Conservation (phyloP, 805 yeast genomes). For the Candida nanaspora region DNA sequence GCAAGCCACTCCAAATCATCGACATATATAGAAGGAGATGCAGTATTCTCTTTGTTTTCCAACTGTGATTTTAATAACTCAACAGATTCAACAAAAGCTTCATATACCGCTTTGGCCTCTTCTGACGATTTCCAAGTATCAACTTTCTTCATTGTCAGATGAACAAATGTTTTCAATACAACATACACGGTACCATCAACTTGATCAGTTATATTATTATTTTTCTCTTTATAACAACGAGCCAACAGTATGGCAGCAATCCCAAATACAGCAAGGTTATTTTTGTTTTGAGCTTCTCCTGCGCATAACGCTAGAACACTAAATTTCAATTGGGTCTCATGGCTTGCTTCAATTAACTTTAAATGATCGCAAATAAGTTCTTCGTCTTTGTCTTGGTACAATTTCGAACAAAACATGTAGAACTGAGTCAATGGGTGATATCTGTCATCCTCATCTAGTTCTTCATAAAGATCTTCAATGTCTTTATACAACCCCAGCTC, state of each 20-base stretch:
- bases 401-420: slow-evolving; percentile 20
- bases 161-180: slow-evolving; percentile 10
- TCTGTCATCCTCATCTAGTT: slow-evolving; percentile 18
- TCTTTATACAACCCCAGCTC: slow-evolving; percentile 13
- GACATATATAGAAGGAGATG: slow-evolving; percentile 16
- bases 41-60: not conserved
- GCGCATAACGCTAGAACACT: slow-evolving; percentile 23
- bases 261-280: not conserved
- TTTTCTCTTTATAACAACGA: not conserved
- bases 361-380: not conserved
- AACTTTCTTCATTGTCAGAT: slow-evolving; percentile 8
- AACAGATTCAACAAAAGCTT: not conserved
- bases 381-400: slow-evolving; percentile 10
- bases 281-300: slow-evolving; percentile 19
- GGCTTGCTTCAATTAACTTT: not conserved
- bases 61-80: not conserved
- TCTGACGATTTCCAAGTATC: slow-evolving; percentile 2
- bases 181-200: slow-evolving; percentile 2
- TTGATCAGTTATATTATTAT: not conserved
- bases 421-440: slow-evolving; percentile 24
- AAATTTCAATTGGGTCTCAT: slow-evolving; percentile 1
- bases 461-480: slow-evolving; percentile 14
- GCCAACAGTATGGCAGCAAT: not conserved
- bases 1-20: slow-evolving; percentile 36
- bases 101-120: not conserved